These are phyloP conservation scores for Rhizopogon vesiculosus DNA, from an alignment of 768 basidiomycete genomes.

Conservation along the genomic window DNA sequence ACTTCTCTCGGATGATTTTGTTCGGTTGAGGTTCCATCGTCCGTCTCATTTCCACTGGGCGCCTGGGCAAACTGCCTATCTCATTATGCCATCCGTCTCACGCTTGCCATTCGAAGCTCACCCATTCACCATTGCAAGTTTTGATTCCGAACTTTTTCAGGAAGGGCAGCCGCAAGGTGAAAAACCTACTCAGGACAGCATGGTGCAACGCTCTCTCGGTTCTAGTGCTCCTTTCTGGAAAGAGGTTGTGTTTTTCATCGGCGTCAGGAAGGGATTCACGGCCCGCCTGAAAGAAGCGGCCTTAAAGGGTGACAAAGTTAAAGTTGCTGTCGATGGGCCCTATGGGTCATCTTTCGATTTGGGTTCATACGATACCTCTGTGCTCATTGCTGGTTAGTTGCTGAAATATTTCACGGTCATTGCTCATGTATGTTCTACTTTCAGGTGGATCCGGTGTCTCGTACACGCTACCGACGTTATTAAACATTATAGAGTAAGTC, in stretches of 20 bases:
- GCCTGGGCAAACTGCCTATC: too few species aligned
- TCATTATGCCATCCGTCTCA: too few species aligned
- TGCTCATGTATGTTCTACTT: constrained; percentile 18
- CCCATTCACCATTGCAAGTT: too few species aligned
- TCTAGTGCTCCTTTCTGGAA: constrained; percentile 18
- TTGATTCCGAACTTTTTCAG: constrained; percentile 22
- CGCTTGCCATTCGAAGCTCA: too few species aligned
- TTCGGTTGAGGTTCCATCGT: too few species aligned
- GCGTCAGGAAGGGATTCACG: constrained; percentile 54
- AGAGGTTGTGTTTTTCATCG: constrained; percentile 48
- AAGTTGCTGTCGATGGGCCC: constrained; percentile 53
- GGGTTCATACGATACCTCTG: constrained; percentile 33
- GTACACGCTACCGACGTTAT: constrained; percentile 35
- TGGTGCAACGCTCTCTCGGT: constrained; percentile 1
- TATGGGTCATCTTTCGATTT: constrained; percentile 40
- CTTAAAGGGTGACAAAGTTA: constrained; percentile 22
- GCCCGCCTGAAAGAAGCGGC: constrained; percentile 32
- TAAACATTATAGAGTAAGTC: constrained; percentile 32
- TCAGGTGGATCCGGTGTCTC: constrained; percentile 17
- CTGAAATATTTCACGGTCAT: neutral
- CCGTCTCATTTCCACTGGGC: too few species aligned
- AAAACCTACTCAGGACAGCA: neutral
- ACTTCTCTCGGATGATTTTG: constrained; percentile 15
- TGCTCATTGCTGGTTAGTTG: constrained; percentile 41
- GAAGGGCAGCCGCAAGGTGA: constrained; percentile 40